Percentiles rank a stretch among this genome's conserved stretches.
These are phyloP conservation scores for Wickerhamiella allomyrinae DNA, from an alignment of 805 yeast species.

Conservation along the genomic window DNA sequence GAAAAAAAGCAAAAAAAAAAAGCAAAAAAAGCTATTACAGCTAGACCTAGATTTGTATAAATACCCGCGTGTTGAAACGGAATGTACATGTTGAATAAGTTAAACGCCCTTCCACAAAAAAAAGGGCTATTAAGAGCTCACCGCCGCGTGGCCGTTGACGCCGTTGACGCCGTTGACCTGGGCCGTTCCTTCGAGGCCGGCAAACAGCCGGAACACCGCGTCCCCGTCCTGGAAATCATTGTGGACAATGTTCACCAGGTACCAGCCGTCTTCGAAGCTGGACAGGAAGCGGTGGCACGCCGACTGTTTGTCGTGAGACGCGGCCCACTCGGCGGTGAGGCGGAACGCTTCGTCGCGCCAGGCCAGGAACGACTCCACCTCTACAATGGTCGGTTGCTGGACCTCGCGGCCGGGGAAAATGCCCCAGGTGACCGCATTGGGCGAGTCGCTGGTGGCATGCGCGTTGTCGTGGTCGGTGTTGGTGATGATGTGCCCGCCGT, in stretches of 20 bases:
- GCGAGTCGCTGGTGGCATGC: no score
- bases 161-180: no score
- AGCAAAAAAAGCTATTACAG: no score
- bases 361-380: slow-evolving; percentile 78
- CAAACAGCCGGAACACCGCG: slow-evolving; percentile 22
- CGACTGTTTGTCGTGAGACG: slow-evolving; percentile 21
- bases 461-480: slow-evolving; percentile 59
- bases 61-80: slow-evolving; percentile 11
- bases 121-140: no score
- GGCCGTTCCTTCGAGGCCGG: no score
- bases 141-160: no score
- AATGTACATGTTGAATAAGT: slow-evolving; percentile 10
- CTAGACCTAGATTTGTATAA: neutral
- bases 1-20: neutral
- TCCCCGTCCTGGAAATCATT: slow-evolving; percentile 43
- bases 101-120: no score
- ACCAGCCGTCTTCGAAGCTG: slow-evolving; percentile 41
- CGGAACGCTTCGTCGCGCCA: slow-evolving; percentile 95
- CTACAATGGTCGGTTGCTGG: slow-evolving; percentile 91
- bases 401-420: slow-evolving; percentile 93
- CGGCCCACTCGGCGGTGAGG: slow-evolving; percentile 65
- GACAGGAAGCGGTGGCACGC: slow-evolving; percentile 31
- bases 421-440: slow-evolving; percentile 98
- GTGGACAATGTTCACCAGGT: slow-evolving; percentile 78
- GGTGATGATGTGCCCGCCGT: slow-evolving; percentile 41